These are phyloP conservation scores for Melampsora americana DNA, from an alignment of 1,284 basidiomycete genomes.

Conservation along the genomic window DNA sequence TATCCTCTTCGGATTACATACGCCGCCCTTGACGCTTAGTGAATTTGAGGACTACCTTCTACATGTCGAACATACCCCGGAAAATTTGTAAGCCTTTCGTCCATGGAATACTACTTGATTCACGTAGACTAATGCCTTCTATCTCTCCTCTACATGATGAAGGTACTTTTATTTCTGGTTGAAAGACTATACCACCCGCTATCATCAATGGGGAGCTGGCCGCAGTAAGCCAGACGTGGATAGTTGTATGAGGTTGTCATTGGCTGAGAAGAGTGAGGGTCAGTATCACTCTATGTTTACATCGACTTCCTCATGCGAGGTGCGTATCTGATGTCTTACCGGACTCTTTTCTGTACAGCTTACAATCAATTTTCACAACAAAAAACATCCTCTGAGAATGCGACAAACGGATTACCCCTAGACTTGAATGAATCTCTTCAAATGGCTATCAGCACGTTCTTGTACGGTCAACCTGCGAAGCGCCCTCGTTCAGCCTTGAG, in stretches of 20 bases:
- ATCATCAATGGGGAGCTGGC: conserved; percentile 30
- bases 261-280: background rate
- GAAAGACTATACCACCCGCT: conserved; percentile 31
- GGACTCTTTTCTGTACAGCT: background rate
- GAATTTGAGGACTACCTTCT: conserved; percentile 36
- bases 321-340: background rate
- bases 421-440: conserved; percentile 21
- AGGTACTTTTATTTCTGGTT: conserved; percentile 40
- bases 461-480: background rate
- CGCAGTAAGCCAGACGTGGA: background rate
- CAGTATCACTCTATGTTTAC: background rate
- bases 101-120: background rate
- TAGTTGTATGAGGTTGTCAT: background rate
- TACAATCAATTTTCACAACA: background rate
- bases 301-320: background rate
- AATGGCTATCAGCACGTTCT: conserved; percentile 20
- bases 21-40: conserved; percentile 20
- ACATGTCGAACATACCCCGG: conserved; percentile 28
- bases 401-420: background rate
- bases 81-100: conserved; percentile 29
- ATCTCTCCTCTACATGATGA: background rate
- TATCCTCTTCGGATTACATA: conserved; percentile 15
- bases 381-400: background rate
- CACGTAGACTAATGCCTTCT: background rate
- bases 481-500: background rate